A percentile compares a stretch with the other conserved stretches of the same genome.
phyloP scores from a whole-genome alignment of 768 basidiomycete genomes.

The Boletus sp. region DNA sequence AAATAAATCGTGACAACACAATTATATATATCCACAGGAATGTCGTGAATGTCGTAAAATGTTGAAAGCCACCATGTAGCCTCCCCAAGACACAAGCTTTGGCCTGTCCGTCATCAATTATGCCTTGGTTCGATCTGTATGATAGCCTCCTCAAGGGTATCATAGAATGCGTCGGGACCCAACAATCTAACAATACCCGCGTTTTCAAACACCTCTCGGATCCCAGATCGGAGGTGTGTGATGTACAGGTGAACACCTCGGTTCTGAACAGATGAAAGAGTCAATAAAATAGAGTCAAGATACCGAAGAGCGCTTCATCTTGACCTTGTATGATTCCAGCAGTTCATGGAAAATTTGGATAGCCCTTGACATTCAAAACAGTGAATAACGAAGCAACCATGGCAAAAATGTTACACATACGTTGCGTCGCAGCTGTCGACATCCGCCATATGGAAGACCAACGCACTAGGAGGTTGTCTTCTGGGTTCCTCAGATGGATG shows the following conservation, averaged over 20 bases:
- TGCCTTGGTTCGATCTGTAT: constrained; percentile 31
- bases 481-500: constrained; percentile 90
- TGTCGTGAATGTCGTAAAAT: neutral
- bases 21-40: neutral
- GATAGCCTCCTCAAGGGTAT: constrained; percentile 43
- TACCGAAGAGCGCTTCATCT: neutral
- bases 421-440: constrained; percentile 90
- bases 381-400: constrained; percentile 1
- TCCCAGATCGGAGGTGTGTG: constrained; percentile 40
- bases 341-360: constrained; percentile 82
- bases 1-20: neutral
- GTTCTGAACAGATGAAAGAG: constrained; percentile 23
- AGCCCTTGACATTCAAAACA: constrained; percentile 46
- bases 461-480: constrained; percentile 64
- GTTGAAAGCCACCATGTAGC: neutral
- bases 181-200: constrained; percentile 43
- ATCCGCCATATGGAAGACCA: constrained; percentile 94
- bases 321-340: constrained; percentile 71
- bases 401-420: constrained; percentile 43
- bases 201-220: constrained; percentile 38
- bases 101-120: constrained; percentile 1
- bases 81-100: neutral
- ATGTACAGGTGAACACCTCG: constrained; percentile 46
- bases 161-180: constrained; percentile 43
- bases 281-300: neutral